Percentiles rank a stretch among this genome's conserved stretches.
Evolutionary conservation across 306 rosid genomes (phyloP).

Genomic region (Abrus pulchellus): DNA sequence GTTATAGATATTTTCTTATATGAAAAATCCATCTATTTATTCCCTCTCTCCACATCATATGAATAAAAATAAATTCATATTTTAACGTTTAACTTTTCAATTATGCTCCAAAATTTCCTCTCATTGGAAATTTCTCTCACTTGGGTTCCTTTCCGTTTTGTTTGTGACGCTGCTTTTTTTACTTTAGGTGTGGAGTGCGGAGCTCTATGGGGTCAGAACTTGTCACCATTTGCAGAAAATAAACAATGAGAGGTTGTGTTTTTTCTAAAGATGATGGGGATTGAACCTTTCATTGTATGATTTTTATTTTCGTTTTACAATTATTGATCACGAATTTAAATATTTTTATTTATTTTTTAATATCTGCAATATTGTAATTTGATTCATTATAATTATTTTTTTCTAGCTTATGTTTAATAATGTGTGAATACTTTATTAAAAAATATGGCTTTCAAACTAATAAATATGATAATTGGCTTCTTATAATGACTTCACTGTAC

Average conservation of each 20-base stretch:
- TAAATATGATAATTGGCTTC: too few species aligned
- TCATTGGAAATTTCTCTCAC: not conserved
- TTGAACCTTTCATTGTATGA: not conserved
- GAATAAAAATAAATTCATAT: not conserved
- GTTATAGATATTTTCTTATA: too few species aligned
- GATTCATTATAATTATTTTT: too few species aligned
- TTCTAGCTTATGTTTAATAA: too few species aligned
- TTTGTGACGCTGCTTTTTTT: slow-evolving; percentile 8
- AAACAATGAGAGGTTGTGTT: slow-evolving; percentile 26
- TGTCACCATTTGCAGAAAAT: slow-evolving; percentile 32
- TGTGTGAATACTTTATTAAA: too few species aligned
- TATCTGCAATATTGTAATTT: too few species aligned
- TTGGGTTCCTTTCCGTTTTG: not conserved
- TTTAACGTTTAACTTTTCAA: not conserved
- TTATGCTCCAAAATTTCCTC: not conserved
- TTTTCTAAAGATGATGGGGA: slow-evolving; percentile 14
- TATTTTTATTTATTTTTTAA: not conserved
- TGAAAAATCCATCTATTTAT: too few species aligned
- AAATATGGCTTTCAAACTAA: too few species aligned
- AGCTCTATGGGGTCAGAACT: slow-evolving; percentile 33
- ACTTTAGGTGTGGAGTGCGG: slow-evolving; percentile 15
- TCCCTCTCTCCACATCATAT: not conserved
- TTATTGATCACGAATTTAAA: not conserved
- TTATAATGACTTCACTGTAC: too few species aligned
- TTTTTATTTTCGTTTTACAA: not conserved